Evolutionary conservation across 2,329 filamentous ascomycete genomes (phyloP).

Genomic region (Orbilia oligospora): DNA sequence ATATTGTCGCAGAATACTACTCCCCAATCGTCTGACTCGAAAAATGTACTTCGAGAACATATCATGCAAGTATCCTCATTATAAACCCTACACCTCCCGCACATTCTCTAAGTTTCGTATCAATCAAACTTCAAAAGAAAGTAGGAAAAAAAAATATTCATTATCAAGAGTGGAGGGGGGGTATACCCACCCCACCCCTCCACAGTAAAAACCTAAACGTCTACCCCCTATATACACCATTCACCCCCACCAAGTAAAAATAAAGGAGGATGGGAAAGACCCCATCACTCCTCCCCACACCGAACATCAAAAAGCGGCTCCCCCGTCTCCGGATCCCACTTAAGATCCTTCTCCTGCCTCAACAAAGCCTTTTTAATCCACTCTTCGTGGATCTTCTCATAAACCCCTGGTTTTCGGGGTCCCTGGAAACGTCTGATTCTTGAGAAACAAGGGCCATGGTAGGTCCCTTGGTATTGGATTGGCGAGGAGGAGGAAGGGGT

Average conservation of each 20-base stretch:
- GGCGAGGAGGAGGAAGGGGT: neutral
- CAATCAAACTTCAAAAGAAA: too few species aligned
- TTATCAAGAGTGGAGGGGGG: too few species aligned
- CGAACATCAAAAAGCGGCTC: constrained; percentile 37
- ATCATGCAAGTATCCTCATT: too few species aligned
- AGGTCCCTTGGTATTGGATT: neutral
- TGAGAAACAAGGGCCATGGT: constrained; percentile 7
- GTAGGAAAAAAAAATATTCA: neutral
- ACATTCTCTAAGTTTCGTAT: too few species aligned
- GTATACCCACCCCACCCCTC: too few species aligned
- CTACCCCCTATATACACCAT: too few species aligned
- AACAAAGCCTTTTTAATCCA: constrained; percentile 49
- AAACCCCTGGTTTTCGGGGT: constrained; percentile 17
- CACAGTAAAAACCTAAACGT: too few species aligned
- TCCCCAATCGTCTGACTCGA: neutral
- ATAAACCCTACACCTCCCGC: too few species aligned
- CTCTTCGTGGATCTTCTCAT: constrained; percentile 50
- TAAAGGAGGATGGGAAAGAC: too few species aligned
- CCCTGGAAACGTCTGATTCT: constrained; percentile 18
- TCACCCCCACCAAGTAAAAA: too few species aligned
- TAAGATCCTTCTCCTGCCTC: constrained; percentile 31
- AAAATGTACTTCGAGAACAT: neutral
- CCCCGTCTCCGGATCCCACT: constrained; percentile 47
- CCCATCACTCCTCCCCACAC: neutral
- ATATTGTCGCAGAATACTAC: neutral